These are phyloP conservation scores for Colletotrichum tamarilloi DNA, from an alignment of 2,329 filamentous ascomycete genomes.

Conservation along the genomic window DNA sequence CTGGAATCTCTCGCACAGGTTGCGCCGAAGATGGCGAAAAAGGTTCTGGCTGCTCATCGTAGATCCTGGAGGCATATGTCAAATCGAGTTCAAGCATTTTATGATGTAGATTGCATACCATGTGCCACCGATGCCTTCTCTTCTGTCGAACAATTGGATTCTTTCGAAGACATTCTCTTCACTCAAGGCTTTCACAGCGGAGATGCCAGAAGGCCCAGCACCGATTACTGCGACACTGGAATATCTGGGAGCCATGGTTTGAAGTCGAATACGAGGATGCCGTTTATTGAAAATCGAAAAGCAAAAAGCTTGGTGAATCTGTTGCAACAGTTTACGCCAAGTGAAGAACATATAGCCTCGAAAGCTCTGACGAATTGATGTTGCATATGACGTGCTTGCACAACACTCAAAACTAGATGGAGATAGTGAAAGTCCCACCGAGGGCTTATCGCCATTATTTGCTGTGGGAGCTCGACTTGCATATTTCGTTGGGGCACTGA, in stretches of 20 bases:
- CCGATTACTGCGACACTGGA: constrained; percentile 64
- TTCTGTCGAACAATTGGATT: constrained; percentile 68
- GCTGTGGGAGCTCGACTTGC: too few species aligned
- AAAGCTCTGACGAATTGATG: neutral
- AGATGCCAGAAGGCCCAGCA: constrained; percentile 67
- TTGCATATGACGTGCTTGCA: constrained; percentile 12
- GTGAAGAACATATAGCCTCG: neutral
- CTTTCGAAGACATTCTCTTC: constrained; percentile 65
- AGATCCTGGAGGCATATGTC: constrained; percentile 58
- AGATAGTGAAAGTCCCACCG: neutral
- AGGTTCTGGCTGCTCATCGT: constrained; percentile 55
- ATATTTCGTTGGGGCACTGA: neutral
- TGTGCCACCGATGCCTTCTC: constrained; percentile 64
- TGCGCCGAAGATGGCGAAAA: constrained; percentile 52
- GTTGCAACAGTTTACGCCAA: neutral
- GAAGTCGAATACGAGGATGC: too few species aligned
- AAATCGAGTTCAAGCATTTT: constrained; percentile 46
- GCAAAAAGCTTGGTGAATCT: too few species aligned
- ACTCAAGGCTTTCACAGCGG: constrained; percentile 66
- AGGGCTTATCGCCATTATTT: neutral
- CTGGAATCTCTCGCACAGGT: constrained; percentile 54
- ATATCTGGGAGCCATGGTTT: constrained; percentile 15
- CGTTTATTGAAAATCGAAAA: neutral
- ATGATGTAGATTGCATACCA: constrained; percentile 52
- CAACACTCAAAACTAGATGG: neutral